Base-by-base conservation (phyloP, 257 asterid genomes). In the Nicotiana sylvestris region DNA sequence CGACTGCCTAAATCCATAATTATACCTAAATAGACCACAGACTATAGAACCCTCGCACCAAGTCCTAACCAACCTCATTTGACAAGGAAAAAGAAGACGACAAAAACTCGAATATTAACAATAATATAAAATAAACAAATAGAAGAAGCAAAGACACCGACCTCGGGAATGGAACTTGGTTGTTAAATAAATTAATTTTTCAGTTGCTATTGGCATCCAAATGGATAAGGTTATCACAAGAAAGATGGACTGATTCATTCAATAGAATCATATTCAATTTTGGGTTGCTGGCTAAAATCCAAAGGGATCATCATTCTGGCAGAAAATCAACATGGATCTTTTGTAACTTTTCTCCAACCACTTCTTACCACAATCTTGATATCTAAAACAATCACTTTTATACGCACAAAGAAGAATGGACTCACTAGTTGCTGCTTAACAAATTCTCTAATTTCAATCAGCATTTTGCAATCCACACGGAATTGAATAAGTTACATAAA, bases 221-320 rank as follows among this genome's bases (percentile, higher is more conserved):
- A 49, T 81, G 83, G 83, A 66, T 81, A 66, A 49, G 83, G 78
- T 58, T 49, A 49, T 64, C 83, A 80, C 29, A 49, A 62, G 58
- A 74, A 49, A 74, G 39, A 7, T 49, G 79, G 80, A 51, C 27
- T 7, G 43, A 76, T 76, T 4, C 62, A 76, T 76, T 76, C 80
- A 76, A 13, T 76, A 7, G n/a, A 76, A 51, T 76, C 62, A 76
- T 61, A 49, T 76, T 76, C 80, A 76, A 29, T 76, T 51, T 76
- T 51, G 80, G 79, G 46, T 76, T 76, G 27, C 64, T 76, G 46
- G 30, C 64, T 76, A 76, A 76, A 76, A 76, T 76, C 64, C 64
- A 76, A 74, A 74, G 62, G 12, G 46, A 76, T 76, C 64, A 76
- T 76, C 25, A 76, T 51, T 74, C 43, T 74, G 80, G 0, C 80